Percentiles rank a stretch among this genome's conserved stretches.
Evolutionary conservation across 345 rosid genomes (phyloP).

Genomic region (Aegle marmelos): DNA sequence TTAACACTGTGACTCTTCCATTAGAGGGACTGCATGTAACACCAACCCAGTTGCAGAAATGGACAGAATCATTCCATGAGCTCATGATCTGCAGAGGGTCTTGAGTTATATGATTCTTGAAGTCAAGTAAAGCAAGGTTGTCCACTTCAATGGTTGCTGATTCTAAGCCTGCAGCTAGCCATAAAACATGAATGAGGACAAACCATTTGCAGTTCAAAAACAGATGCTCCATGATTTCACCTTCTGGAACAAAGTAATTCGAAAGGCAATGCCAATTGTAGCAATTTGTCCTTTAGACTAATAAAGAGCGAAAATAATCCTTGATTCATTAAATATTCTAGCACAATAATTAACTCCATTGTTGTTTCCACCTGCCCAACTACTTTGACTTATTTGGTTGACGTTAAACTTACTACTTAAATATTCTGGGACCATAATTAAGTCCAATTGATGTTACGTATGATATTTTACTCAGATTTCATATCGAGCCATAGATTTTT

Average conservation of each 20-base stretch:
- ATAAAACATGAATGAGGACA: not conserved
- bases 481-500: too few relatives aligned
- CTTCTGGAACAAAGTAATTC: not conserved
- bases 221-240: not conserved
- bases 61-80: slow-evolving; percentile 8
- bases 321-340: not conserved
- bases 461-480: too few relatives aligned
- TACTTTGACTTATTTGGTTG: not conserved
- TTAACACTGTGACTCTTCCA: not conserved
- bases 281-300: not conserved
- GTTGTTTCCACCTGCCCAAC: not conserved
- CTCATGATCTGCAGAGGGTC: slow-evolving; percentile 11
- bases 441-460: not conserved
- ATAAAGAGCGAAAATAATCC: not conserved
- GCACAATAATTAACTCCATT: not conserved
- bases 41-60: slow-evolving; percentile 3
- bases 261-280: not conserved
- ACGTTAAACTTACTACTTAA: not conserved
- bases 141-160: not conserved
- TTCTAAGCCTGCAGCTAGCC: not conserved
- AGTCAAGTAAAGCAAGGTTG: not conserved
- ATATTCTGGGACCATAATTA: not conserved
- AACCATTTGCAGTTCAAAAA: not conserved
- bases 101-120: not conserved
- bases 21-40: not conserved